Conservation (phyloP, 2,329 filamentous ascomycete genomes). For the Aspergillus sp. region DNA sequence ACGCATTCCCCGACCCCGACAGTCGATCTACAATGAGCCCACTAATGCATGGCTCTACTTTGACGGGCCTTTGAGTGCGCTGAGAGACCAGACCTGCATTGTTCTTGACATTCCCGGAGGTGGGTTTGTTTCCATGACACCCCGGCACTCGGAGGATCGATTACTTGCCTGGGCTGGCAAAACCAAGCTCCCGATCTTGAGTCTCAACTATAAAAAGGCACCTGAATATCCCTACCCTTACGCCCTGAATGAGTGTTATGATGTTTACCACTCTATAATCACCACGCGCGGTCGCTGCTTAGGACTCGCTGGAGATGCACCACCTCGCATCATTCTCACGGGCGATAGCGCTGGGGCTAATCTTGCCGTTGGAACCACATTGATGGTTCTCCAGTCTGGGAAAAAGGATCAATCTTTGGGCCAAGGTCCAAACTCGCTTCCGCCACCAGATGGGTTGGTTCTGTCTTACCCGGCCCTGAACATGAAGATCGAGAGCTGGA, state of each 20-base stretch:
- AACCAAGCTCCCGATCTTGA: conserved; percentile 83
- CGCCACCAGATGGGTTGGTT: conserved; percentile 75
- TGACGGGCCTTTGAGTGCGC: conserved; percentile 76
- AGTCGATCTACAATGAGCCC: conserved; percentile 80
- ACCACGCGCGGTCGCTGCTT: conserved; percentile 72
- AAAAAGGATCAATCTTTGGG: conserved; percentile 57
- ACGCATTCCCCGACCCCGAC: conserved; percentile 75
- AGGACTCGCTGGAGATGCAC: conserved; percentile 65
- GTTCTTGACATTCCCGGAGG: conserved; percentile 90
- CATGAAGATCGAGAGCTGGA: conserved; percentile 98
- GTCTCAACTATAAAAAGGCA: conserved; percentile 86
- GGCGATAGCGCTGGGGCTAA: conserved; percentile 85
- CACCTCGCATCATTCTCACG: conserved; percentile 69
- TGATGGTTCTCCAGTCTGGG: conserved; percentile 84
- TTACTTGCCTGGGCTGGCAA: conserved; percentile 88
- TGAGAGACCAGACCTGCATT: conserved; percentile 73
- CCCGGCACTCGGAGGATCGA: conserved; percentile 92
- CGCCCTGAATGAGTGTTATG: conserved; percentile 82
- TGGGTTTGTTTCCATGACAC: conserved; percentile 95
- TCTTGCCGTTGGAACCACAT: conserved; percentile 72
- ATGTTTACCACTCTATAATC: conserved; percentile 75
- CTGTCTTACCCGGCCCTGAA: conserved; percentile 88
- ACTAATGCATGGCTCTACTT: conserved; percentile 91
- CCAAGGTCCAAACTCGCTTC: conserved; percentile 60
- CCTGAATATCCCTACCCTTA: conserved; percentile 84